These are phyloP conservation scores for Picea sitchensis DNA, from an alignment of 75 land plant genomes.

Conservation along the genomic window DNA sequence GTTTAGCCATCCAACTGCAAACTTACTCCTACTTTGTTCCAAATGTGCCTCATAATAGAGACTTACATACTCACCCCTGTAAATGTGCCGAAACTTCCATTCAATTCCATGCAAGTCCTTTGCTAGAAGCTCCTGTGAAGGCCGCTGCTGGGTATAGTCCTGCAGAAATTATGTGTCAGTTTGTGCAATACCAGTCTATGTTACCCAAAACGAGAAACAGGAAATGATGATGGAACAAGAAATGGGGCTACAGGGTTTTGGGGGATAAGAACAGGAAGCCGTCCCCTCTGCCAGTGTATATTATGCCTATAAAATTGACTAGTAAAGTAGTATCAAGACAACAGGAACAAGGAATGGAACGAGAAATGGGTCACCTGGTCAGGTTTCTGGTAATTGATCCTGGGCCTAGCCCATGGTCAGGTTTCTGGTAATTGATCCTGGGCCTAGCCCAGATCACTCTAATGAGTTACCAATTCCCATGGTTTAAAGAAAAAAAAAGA, in stretches of 20 bases:
- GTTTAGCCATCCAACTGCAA: neutral
- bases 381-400: too few species aligned
- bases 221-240: neutral
- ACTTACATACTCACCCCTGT: constrained; percentile 46
- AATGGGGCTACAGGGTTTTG: too few species aligned
- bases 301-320: too few species aligned
- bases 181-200: neutral
- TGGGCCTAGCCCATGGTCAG: too few species aligned
- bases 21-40: neutral
- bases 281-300: too few species aligned
- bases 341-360: too few species aligned
- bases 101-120: constrained; percentile 80
- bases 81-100: constrained; percentile 86
- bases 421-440: too few species aligned
- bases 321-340: too few species aligned
- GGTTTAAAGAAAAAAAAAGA: neutral
- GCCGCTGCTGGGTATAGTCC: constrained; percentile 83
- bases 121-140: constrained; percentile 83
- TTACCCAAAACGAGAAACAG: neutral
- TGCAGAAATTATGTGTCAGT: constrained; percentile 13
- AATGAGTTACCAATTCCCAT: neutral
- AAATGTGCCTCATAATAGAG: neutral
- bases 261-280: too few species aligned
- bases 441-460: too few species aligned
- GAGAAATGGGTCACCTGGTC: too few species aligned